A percentile compares a stretch with the other conserved stretches of the same genome.
These are phyloP conservation scores for Anthracocystis walkeri DNA, from an alignment of 1,284 basidiomycete species.

Conservation along the genomic window DNA sequence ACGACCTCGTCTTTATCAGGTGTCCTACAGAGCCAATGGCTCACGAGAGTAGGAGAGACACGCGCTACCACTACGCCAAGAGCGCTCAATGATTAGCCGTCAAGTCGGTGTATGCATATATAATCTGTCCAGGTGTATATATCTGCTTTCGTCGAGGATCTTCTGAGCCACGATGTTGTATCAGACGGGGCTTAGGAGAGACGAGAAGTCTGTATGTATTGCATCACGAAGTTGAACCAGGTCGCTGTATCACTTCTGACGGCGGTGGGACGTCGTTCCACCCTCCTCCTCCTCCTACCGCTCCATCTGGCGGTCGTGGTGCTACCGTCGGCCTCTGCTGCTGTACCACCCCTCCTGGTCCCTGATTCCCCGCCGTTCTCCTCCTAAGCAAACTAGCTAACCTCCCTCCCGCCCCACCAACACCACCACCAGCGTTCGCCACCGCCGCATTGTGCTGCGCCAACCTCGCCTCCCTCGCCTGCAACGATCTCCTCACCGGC, in stretches of 20 bases:
- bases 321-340: neutral
- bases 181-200: too few relatives aligned
- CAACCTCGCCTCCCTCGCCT: constrained; percentile 29
- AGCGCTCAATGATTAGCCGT: constrained; percentile 17
- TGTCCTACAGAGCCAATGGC: constrained; percentile 8
- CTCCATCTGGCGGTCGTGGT: too few relatives aligned
- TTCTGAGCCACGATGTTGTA: too few relatives aligned
- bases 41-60: constrained; percentile 40
- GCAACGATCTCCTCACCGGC: constrained; percentile 17
- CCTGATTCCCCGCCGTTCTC: neutral
- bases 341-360: neutral
- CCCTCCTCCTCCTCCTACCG: neutral
- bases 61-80: constrained; percentile 54
- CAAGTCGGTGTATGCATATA: neutral
- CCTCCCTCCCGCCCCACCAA: constrained; percentile 5
- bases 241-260: neutral
- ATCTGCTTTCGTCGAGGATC: neutral
- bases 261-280: constrained; percentile 9
- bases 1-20: constrained; percentile 43
- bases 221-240: neutral
- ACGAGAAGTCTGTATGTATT: neutral
- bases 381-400: constrained; percentile 30
- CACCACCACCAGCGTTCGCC: constrained; percentile 2
- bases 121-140: neutral
- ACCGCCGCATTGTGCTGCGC: constrained; percentile 26